Percentiles rank a stretch among this genome's conserved stretches.
Evolutionary conservation across 257 asterid genomes (phyloP).

Genomic region (Nicotiana obtusifolia): DNA sequence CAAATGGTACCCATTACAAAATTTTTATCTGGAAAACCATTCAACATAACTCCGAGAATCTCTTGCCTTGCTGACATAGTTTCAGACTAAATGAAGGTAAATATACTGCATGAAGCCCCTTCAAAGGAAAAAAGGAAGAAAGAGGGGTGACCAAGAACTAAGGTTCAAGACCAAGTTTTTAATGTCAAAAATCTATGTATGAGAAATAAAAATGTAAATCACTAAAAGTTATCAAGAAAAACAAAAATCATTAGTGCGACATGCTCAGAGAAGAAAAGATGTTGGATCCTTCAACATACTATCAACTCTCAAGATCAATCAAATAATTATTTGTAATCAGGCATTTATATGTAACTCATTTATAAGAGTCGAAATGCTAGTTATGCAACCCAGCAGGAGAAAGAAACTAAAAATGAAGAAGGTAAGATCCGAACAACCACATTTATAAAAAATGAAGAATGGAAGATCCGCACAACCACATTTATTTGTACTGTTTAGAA

Average conservation of each 20-base stretch:
- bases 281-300: constrained; percentile 1
- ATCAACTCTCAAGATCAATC: not conserved
- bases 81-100: not conserved
- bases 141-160: not conserved
- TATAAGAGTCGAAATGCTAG: not conserved
- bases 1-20: not conserved
- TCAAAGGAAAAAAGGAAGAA: not conserved
- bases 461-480: not conserved
- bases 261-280: not conserved
- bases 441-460: not conserved
- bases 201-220: not conserved
- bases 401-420: too few species aligned
- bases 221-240: not conserved
- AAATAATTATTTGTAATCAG: not conserved
- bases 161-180: not conserved
- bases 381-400: not conserved
- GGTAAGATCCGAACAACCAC: not conserved
- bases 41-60: not conserved
- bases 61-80: not conserved
- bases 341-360: not conserved
- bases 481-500: not conserved
- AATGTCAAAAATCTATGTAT: not conserved
- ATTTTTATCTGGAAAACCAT: not conserved
- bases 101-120: not conserved
- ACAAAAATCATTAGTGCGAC: not conserved